Base-by-base conservation (phyloP, 1,139 yeast genomes). In the Suhomyces terraborum region DNA sequence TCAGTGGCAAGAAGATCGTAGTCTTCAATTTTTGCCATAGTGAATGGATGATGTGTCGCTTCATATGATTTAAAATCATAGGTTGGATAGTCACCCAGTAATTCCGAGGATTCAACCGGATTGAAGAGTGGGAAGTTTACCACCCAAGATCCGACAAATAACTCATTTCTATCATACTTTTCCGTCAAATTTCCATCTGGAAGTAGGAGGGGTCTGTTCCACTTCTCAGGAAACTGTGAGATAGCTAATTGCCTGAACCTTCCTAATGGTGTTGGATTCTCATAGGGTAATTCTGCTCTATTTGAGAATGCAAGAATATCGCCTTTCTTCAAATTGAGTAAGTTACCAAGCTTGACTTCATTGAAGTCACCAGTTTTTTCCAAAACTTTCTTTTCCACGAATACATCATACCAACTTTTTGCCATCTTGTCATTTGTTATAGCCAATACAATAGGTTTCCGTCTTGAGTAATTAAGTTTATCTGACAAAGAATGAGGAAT, bases 261-360 rank as follows among this genome's bases (percentile, higher is more conserved):
- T 0, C 99, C 99, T 40, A 93, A 65, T 0, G 98, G 98, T 0
- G 98, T 93, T 16, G 98, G 98, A 56, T 89, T 93, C 56, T 94
- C 98, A 57, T 88, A 91, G 0, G 86, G 66, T 21, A 79, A 52
- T 5, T 62, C 58, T 1, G 88, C 79, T 42, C 98, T 73, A 18
- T 84, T 86, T 9, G 88, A 74, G 12, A 87, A 75, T 3, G 93
- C 93, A 27, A 93, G 56, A 3, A 88, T 65, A 59, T 88, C 96
- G 32, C 96, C 96, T 1, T 74, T 66, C 38, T 71, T 51, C 22
- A 88, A 55, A n/a, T 62, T 53, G 14, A 85, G 59, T 0, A 45
- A 36, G 1, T 54, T 32, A 4, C 63, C 53, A 14, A 84, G 52
- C 10, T 53, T 48, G 0, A 29, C 20, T 12, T 43, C 51, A 23